Conservation (phyloP, 495 filamentous ascomycete genomes). For the Penicillium longicatenatum region DNA sequence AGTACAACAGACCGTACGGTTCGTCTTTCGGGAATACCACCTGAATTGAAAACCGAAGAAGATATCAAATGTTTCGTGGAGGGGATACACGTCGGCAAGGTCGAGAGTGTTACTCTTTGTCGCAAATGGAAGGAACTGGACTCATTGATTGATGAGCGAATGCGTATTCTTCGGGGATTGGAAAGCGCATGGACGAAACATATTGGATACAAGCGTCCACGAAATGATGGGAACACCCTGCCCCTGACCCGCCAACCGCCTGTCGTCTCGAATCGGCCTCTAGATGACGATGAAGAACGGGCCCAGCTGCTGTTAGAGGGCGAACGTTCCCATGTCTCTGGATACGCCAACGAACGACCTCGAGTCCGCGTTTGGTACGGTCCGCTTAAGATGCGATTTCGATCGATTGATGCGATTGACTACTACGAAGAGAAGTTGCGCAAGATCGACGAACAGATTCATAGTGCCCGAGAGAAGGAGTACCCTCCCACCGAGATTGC, state of each 20-base stretch:
- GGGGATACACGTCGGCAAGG: slow-evolving; percentile 85
- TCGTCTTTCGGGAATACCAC: slow-evolving; percentile 84
- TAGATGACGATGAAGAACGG: slow-evolving; percentile 47
- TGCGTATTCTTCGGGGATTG: slow-evolving; percentile 64
- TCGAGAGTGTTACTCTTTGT: slow-evolving; percentile 86
- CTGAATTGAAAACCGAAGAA: slow-evolving; percentile 74
- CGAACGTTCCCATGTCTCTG: slow-evolving; percentile 36
- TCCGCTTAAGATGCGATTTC: slow-evolving; percentile 68
- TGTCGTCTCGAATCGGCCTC: slow-evolving; percentile 28
- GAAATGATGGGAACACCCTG: slow-evolving; percentile 50
- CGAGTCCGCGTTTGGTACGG: slow-evolving; percentile 78
- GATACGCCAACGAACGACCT: slow-evolving; percentile 58
- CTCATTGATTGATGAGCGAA: slow-evolving; percentile 66
- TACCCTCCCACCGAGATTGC: slow-evolving; percentile 80
- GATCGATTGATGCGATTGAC: slow-evolving; percentile 85
- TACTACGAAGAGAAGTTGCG: slow-evolving; percentile 89
- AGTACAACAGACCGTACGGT: slow-evolving; percentile 95
- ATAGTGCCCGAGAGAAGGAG: slow-evolving; percentile 67
- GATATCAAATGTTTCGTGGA: slow-evolving; percentile 88
- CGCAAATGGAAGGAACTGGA: slow-evolving; percentile 87
- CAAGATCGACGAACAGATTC: slow-evolving; percentile 76
- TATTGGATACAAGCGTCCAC: slow-evolving; percentile 52
- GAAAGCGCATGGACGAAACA: slow-evolving; percentile 86
- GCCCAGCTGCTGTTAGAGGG: slow-evolving; percentile 55
- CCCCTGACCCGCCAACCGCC: slow-evolving; percentile 54